These are phyloP conservation scores for Pseudogymnoascus sp. DNA, from an alignment of 2,329 filamentous ascomycete species.

Conservation along the genomic window DNA sequence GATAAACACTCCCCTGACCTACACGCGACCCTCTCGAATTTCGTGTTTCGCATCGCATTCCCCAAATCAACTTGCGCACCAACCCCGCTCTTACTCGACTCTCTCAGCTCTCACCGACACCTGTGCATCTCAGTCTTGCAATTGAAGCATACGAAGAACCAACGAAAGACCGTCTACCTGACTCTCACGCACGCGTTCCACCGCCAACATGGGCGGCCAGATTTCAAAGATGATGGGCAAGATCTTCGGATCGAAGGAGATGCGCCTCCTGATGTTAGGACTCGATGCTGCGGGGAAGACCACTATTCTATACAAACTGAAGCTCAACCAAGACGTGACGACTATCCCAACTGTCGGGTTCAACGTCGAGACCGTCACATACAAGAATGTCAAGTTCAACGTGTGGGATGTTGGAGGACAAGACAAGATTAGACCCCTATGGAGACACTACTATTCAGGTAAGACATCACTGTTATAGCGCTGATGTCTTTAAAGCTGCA, in stretches of 20 bases:
- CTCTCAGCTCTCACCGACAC: not conserved
- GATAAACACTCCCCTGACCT: not conserved
- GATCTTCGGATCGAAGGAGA: constrained; percentile 98
- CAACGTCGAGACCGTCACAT: constrained; percentile 97
- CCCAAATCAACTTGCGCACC: not conserved
- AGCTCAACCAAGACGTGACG: constrained; percentile 95
- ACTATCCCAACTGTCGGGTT: constrained; percentile 98
- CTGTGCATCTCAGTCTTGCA: not conserved
- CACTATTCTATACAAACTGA: constrained; percentile 97
- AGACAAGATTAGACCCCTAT: constrained; percentile 95
- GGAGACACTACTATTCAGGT: constrained; percentile 95
- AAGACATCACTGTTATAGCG: constrained; percentile 30
- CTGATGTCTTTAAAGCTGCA: constrained; percentile 5
- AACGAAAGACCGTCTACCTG: not conserved
- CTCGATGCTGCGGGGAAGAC: constrained; percentile 98
- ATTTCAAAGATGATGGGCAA: constrained; percentile 96
- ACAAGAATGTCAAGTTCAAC: constrained; percentile 99
- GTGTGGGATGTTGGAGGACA: constrained; percentile 98
- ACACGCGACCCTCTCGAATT: constrained; percentile 5
- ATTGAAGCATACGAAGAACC: constrained; percentile 1
- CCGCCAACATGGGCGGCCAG: constrained; percentile 73
- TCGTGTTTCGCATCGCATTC: constrained; percentile 6
- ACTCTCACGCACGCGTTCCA: constrained; percentile 1
- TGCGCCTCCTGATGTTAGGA: constrained; percentile 96
- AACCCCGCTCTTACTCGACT: constrained; percentile 1